phyloP scores from a whole-genome alignment of 129 eudicot genomes.

The Calendula officinalis region DNA sequence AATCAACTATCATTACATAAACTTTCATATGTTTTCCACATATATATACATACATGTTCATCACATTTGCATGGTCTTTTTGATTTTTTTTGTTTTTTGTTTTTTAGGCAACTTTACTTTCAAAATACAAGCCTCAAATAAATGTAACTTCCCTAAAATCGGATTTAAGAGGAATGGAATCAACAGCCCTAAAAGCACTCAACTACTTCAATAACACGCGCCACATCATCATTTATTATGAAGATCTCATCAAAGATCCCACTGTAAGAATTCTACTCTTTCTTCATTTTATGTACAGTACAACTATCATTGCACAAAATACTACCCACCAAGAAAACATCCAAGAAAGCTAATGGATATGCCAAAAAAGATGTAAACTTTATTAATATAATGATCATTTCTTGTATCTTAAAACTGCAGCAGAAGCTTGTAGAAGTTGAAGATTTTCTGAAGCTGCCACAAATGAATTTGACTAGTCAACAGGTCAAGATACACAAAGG shows the following conservation, averaged over 20 bases:
- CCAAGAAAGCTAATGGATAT: slow-evolving; percentile 16
- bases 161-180: slow-evolving; percentile 74
- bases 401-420: slow-evolving; percentile 16
- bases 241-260: slow-evolving; percentile 70
- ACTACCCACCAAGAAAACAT: not conserved
- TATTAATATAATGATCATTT: not conserved
- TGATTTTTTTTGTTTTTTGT: not conserved
- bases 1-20: not conserved
- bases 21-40: not conserved
- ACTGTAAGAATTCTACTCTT: slow-evolving; percentile 46
- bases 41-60: not conserved
- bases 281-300: slow-evolving; percentile 6
- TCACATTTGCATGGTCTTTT: slow-evolving; percentile 6
- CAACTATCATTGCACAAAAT: slow-evolving; percentile 10
- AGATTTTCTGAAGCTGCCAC: slow-evolving; percentile 68
- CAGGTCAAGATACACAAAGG: slow-evolving; percentile 97
- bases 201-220: slow-evolving; percentile 63
- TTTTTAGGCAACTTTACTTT: slow-evolving; percentile 71
- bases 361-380: slow-evolving; percentile 2
- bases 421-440: slow-evolving; percentile 65
- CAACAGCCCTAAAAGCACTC: slow-evolving; percentile 50
- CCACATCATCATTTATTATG: slow-evolving; percentile 74
- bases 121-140: slow-evolving; percentile 70
- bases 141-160: slow-evolving; percentile 53
- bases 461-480: slow-evolving; percentile 61